Conservation (phyloP, 257 asterid species). For the Rhazya stricta region DNA sequence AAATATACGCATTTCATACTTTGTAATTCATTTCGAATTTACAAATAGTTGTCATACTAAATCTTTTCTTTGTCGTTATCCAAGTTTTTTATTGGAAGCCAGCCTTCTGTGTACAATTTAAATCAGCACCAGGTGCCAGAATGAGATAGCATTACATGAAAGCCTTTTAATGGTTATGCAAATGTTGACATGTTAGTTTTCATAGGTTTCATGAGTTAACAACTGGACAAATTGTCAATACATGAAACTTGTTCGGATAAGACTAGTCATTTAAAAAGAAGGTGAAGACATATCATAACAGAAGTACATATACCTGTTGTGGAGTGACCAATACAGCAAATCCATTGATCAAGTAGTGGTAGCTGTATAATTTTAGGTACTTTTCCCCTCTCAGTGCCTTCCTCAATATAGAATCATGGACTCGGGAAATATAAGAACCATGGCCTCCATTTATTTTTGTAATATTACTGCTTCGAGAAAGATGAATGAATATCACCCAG, state of each 20-base stretch:
- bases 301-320: conserved; percentile 53
- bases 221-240: neutral
- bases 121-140: neutral
- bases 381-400: conserved; percentile 59
- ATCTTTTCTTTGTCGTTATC: neutral
- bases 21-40: neutral
- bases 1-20: neutral
- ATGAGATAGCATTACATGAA: neutral
- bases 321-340: conserved; percentile 88
- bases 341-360: conserved; percentile 86
- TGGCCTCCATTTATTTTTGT: conserved; percentile 35
- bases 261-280: neutral
- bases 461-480: conserved; percentile 45
- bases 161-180: neutral
- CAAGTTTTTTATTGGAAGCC: neutral
- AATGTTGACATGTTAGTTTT: neutral
- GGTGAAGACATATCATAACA: neutral
- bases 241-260: neutral
- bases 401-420: conserved; percentile 69
- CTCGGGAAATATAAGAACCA: conserved; percentile 47
- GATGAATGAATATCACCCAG: conserved; percentile 15
- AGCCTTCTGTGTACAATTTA: neutral
- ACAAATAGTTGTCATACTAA: too few species aligned
- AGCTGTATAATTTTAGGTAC: conserved; percentile 88
- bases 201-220: neutral